These are phyloP conservation scores for Anaeramoeba ignava DNA, from an alignment of 78 protist genomes.

Conservation along the genomic window DNA sequence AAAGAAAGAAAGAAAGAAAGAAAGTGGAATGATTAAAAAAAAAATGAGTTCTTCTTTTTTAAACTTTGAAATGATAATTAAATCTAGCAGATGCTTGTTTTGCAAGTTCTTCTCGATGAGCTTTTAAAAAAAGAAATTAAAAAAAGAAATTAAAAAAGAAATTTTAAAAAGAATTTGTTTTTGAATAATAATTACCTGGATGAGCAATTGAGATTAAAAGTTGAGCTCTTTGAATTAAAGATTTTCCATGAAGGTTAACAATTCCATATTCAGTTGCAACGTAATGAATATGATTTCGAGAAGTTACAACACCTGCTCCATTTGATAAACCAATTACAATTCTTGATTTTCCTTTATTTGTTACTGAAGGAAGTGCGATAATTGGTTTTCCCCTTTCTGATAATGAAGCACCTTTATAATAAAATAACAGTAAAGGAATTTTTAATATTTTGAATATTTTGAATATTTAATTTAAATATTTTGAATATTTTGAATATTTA, in stretches of 20 bases:
- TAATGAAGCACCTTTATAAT: slow-evolving; percentile 32
- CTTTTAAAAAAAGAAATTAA: no score
- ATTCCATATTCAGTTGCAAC: slow-evolving; percentile 39
- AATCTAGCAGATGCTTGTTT: no score
- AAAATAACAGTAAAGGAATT: background rate
- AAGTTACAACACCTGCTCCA: slow-evolving; percentile 21
- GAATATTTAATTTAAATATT: no score
- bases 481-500: no score
- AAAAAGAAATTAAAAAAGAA: no score
- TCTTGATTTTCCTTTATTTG: background rate
- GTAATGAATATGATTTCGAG: slow-evolving; percentile 16
- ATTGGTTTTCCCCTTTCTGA: slow-evolving; percentile 28
- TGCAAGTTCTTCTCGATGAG: no score
- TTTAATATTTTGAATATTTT: background rate
- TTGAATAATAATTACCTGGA: no score
- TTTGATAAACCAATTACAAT: background rate
- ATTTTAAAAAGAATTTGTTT: no score
- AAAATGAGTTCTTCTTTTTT: no score
- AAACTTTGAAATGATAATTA: no score
- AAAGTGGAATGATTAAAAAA: no score
- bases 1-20: no score
- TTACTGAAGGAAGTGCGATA: slow-evolving; percentile 33
- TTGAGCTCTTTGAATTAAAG: slow-evolving; percentile 8
- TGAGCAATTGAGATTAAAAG: slow-evolving; percentile 24
- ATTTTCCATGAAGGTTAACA: slow-evolving; percentile 18